These are phyloP conservation scores for Rhodofomes roseus DNA, from an alignment of 1,284 basidiomycete species.

Conservation along the genomic window DNA sequence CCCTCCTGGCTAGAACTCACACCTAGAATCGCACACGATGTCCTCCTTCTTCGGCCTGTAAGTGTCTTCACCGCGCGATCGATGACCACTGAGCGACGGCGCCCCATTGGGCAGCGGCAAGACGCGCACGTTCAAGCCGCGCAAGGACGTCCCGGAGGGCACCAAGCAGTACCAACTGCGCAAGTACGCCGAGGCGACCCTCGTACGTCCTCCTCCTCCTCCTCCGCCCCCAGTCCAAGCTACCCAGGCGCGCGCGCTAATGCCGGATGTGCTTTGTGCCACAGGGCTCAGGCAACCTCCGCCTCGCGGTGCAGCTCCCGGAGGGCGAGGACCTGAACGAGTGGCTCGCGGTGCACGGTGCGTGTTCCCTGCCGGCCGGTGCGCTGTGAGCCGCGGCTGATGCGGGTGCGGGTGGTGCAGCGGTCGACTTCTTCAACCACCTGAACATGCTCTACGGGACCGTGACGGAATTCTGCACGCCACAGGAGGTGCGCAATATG, in stretches of 20 bases:
- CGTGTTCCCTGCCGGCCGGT: conserved; percentile 23
- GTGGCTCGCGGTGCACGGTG: conserved; percentile 96
- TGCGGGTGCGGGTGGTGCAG: conserved; percentile 37
- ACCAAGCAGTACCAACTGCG: conserved; percentile 97
- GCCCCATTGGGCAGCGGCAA: conserved; percentile 55
- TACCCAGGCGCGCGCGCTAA: background rate
- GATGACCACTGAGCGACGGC: conserved; percentile 5
- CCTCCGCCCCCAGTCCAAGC: background rate
- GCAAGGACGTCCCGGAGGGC: conserved; percentile 92
- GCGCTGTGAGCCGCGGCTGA: background rate
- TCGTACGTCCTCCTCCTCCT: conserved; percentile 49
- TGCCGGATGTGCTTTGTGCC: background rate
- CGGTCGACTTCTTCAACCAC: conserved; percentile 95
- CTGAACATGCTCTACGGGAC: conserved; percentile 96
- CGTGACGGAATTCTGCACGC: conserved; percentile 95
- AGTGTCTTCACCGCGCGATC: conserved; percentile 28
- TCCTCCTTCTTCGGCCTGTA: conserved; percentile 84
- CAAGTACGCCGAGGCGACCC: conserved; percentile 95
- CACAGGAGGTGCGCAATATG: conserved; percentile 65
- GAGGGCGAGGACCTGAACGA: conserved; percentile 95
- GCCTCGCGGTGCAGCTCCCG: conserved; percentile 86
- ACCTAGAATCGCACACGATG: conserved; percentile 39
- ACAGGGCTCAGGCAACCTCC: conserved; percentile 90
- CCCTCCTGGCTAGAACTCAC: background rate
- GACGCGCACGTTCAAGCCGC: conserved; percentile 94